Base-by-base conservation (phyloP, 768 basidiomycete species). In the Hysterangium stoloniferum region DNA sequence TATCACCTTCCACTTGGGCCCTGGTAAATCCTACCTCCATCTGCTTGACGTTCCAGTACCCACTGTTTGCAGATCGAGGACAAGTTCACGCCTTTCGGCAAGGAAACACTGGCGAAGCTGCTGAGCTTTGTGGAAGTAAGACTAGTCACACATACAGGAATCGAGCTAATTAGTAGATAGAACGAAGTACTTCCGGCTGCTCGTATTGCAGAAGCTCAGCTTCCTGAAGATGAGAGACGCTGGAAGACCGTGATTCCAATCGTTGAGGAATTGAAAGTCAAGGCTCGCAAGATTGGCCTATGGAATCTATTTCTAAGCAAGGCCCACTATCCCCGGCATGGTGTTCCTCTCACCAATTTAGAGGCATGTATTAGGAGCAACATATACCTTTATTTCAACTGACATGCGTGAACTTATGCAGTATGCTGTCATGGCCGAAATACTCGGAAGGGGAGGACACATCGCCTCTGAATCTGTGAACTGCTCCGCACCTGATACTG, bases 241-340 rank as follows among this genome's bases (percentile, higher is more conserved):
- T 98, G 95, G 95, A 76, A 85, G 68, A 84, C 83, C 7, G 72
- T 90, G 57, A 79, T 92, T 25, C 83, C 86, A 1, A 67, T 96
- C 56, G 70, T 95, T 49, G 84, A 79, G 57, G 84, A 87, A 49
- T 76, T 99, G 57, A 96, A 98, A 70, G 73, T 61, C 54, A 90
- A 86, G 65, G 96, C 95, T 0, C 88, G 83, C 69, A 77, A 79
- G 61, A 78, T 82, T 24, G 96, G 96, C 2, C 74, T 99, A 33
- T 99, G 96, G 96, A 98, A 98, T 63, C 74, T 99, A 32, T 98
- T 97, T 74, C 73, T 98, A 55, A 92, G 88, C 77, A 91, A 92
- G 68, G 75, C 79, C 25, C 95, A 96, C 62, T 97, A 95, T 64
- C 93, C 92, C 6, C 73, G 86, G 57, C 76, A 80, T 60, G 95